phyloP scores from a whole-genome alignment of 306 rosid species.

The Arachis stenosperma region DNA sequence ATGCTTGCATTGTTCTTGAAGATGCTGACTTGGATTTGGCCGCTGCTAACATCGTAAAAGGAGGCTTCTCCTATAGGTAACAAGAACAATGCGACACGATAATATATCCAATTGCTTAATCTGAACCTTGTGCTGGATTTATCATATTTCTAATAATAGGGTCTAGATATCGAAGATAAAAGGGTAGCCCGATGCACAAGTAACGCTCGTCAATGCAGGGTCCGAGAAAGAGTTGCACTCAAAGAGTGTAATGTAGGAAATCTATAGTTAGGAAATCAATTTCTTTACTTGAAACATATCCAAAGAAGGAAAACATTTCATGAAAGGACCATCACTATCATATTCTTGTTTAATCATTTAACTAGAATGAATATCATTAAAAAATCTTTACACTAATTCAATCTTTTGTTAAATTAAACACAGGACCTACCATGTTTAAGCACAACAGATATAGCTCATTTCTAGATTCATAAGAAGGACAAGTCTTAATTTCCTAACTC shows the following conservation, averaged over 20 bases:
- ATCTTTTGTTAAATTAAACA: background rate
- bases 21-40: slow-evolving; percentile 91
- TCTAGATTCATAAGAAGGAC: too few species aligned
- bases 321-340: background rate
- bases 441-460: too few species aligned
- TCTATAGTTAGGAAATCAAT: background rate
- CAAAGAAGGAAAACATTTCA: background rate
- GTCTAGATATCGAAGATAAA: too few species aligned
- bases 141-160: too few species aligned
- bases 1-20: slow-evolving; percentile 94
- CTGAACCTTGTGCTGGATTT: too few species aligned
- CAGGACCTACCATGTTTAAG: too few species aligned
- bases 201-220: too few species aligned
- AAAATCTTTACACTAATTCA: background rate
- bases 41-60: slow-evolving; percentile 81
- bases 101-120: slow-evolving; percentile 1
- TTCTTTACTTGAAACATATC: background rate
- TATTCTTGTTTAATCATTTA: background rate
- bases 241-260: too few species aligned
- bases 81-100: background rate
- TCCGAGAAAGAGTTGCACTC: too few species aligned
- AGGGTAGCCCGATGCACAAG: too few species aligned
- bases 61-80: slow-evolving; percentile 92
- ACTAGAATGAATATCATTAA: too few species aligned
- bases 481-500: background rate